phyloP scores from a whole-genome alignment of 1,284 basidiomycete species.

The Boletellus dicymbophilus region DNA sequence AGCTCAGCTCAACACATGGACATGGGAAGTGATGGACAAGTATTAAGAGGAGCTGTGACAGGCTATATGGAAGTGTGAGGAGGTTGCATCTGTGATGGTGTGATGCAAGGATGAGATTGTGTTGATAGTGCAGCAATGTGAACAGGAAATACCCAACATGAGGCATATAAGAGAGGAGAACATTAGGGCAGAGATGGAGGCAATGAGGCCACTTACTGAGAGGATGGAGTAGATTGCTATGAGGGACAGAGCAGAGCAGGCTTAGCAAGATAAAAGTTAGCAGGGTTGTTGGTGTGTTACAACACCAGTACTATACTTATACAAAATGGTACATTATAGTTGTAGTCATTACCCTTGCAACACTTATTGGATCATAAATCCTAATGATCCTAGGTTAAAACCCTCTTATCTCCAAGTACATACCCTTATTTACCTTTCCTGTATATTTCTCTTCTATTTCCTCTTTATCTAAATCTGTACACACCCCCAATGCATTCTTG shows the following conservation, averaged over 20 bases:
- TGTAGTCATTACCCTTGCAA: too few species aligned
- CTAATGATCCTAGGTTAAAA: too few species aligned
- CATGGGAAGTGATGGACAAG: constrained; percentile 59
- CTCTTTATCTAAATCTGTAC: too few species aligned
- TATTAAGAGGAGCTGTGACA: constrained; percentile 68
- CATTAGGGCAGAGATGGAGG: constrained; percentile 50
- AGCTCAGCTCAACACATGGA: constrained; percentile 47
- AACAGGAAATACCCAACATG: constrained; percentile 68
- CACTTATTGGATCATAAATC: too few species aligned
- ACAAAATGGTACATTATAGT: too few species aligned
- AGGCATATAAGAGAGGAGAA: constrained; percentile 61
- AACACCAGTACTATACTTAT: too few species aligned
- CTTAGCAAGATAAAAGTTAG: constrained; percentile 48
- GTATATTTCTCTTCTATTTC: too few species aligned
- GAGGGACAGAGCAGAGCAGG: constrained; percentile 52
- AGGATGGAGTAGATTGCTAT: constrained; percentile 52
- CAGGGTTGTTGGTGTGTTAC: too few species aligned
- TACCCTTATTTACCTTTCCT: too few species aligned
- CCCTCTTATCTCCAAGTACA: too few species aligned
- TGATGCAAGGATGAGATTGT: constrained; percentile 73
- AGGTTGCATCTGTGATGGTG: constrained; percentile 64
- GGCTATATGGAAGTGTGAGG: constrained; percentile 63
- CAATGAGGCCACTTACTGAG: constrained; percentile 52
- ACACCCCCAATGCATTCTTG: too few species aligned
- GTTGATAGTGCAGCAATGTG: constrained; percentile 63